Base-by-base conservation (phyloP, 805 yeast genomes). In the Komagataella pastoris region DNA sequence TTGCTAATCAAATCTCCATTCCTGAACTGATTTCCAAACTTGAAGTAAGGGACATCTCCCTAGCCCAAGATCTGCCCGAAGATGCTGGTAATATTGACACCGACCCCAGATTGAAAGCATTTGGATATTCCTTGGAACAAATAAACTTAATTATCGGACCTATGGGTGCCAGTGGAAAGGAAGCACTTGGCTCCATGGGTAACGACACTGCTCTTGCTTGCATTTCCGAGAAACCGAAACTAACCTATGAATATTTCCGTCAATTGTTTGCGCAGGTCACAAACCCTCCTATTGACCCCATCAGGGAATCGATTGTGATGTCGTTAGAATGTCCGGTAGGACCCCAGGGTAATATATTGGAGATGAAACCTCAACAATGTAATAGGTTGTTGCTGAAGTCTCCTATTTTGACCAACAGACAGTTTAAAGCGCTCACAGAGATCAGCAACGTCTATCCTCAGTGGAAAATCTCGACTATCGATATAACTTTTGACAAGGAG, bases 271-370 rank as follows among this genome's bases (percentile, higher is more conserved):
- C 99, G 18, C 99, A 91, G 71, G 99, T 91, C 52, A 91, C 99
- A 36, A 91, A 91, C 71, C 99, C 99, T 53, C 98, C 99, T 50
- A 93, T 91, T 64, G 99, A 91, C 67, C 98, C 99, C 50, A 93
- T 91, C 60, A 83, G 98, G 67, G 99, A 91, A 72, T 83, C 84
- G 54, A 87, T 91, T 59, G 98, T 93, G 63, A 91, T 91, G 99
- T 88, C 97, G 10, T 76, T 93, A 58, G 97, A 91, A 67, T 91
- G 99, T 71, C 88, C 86, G 68, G 83, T 91, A 61, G 99, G 99
- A 52, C 98, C 98, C n/a, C 98, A 93, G 68, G 98, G 96, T 53
- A 91, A 91, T 66, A 71, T 91, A 57, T 77, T 91, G 62, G 98
- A 93, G 68, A 88, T 89, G 90, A 82, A 84, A 62, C 83, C 97